phyloP scores from a whole-genome alignment of 441 rosid genomes.

The Francoa sonchifolia region DNA sequence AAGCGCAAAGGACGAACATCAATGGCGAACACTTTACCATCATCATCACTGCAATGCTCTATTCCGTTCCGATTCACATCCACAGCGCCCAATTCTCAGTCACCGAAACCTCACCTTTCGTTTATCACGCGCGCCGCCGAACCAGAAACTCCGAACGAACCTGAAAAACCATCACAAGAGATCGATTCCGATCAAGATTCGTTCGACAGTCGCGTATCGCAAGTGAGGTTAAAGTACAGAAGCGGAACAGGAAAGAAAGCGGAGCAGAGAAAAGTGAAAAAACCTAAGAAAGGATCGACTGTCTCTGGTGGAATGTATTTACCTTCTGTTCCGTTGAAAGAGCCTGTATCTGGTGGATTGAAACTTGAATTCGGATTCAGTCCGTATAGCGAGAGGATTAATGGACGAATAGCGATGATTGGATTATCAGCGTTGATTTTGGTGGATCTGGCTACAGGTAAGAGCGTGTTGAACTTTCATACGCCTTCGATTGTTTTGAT shows the following conservation, averaged over 20 bases:
- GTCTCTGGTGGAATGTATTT: constrained; percentile 26
- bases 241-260: constrained; percentile 81
- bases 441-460: constrained; percentile 83
- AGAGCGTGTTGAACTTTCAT: constrained; percentile 63
- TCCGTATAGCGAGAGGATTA: constrained; percentile 52
- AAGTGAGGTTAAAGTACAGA: constrained; percentile 46
- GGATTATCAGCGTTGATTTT: constrained; percentile 62
- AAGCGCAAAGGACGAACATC: neutral
- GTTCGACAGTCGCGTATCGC: constrained; percentile 63
- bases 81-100: constrained; percentile 7
- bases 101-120: constrained; percentile 18
- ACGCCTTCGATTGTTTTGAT: constrained; percentile 54
- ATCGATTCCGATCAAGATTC: constrained; percentile 21
- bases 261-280: constrained; percentile 16
- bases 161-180: constrained; percentile 11
- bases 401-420: constrained; percentile 61
- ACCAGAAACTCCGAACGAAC: constrained; percentile 15
- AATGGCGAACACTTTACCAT: constrained; percentile 25
- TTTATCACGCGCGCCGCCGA: constrained; percentile 17
- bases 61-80: constrained; percentile 17
- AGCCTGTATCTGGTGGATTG: constrained; percentile 47
- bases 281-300: constrained; percentile 23
- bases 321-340: constrained; percentile 63
- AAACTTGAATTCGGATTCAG: constrained; percentile 76
- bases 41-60: constrained; percentile 27